These are phyloP conservation scores for Diphasiastrum complanatum DNA, from an alignment of 83 land plant genomes.

Conservation along the genomic window DNA sequence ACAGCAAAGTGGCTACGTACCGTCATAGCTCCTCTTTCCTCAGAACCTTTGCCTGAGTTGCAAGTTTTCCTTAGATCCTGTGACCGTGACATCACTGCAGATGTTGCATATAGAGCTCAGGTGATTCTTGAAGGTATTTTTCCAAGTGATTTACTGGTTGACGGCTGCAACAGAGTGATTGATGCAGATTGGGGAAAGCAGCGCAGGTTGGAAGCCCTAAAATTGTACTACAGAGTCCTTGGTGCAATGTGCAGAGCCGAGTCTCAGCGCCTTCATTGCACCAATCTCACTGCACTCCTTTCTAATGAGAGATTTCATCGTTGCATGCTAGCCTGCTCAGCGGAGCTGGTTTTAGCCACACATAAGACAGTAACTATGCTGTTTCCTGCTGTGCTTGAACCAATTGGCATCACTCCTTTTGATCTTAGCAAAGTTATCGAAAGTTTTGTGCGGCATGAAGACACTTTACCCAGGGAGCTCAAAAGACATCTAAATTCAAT, in stretches of 20 bases:
- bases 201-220: slow-evolving; percentile 78
- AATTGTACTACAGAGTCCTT: slow-evolving; percentile 84
- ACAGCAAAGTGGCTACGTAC: slow-evolving; percentile 97
- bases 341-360: slow-evolving; percentile 86
- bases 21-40: slow-evolving; percentile 63
- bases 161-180: slow-evolving; percentile 41
- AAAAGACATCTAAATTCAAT: slow-evolving; percentile 84
- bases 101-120: slow-evolving; percentile 62
- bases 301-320: slow-evolving; percentile 94
- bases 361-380: slow-evolving; percentile 85
- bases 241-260: slow-evolving; percentile 84
- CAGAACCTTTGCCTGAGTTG: slow-evolving; percentile 67
- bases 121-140: slow-evolving; percentile 76
- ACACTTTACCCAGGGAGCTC: slow-evolving; percentile 88
- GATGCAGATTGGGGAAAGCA: slow-evolving; percentile 81
- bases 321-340: slow-evolving; percentile 99
- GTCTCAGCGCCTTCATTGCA: slow-evolving; percentile 45
- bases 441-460: slow-evolving; percentile 92
- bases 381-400: slow-evolving; percentile 89
- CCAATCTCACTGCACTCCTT: slow-evolving; percentile 72
- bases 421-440: slow-evolving; percentile 97
- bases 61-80: slow-evolving; percentile 57
- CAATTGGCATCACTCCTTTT: slow-evolving; percentile 96
- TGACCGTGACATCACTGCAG: slow-evolving; percentile 61
- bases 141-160: slow-evolving; percentile 30